These are phyloP conservation scores for Bertia moriformis DNA, from an alignment of 2,329 filamentous ascomycete species.

Conservation along the genomic window DNA sequence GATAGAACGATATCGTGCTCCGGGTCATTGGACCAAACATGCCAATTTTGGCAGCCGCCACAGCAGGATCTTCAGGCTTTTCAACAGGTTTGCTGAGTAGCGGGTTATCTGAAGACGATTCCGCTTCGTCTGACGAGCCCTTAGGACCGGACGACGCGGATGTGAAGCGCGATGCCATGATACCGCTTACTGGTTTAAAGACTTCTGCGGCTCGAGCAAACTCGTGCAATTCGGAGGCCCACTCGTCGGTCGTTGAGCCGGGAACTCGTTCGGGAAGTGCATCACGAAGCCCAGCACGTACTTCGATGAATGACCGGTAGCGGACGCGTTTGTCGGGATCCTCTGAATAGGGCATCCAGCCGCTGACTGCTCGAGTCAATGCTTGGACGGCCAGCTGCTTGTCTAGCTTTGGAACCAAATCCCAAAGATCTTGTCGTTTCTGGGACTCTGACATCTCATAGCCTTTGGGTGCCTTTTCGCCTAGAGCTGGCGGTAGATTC, in stretches of 20 bases:
- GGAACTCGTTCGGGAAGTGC: slow-evolving; percentile 33
- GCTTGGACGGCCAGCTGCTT: slow-evolving; percentile 25
- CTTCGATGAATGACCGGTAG: slow-evolving; percentile 45
- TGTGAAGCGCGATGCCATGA: slow-evolving; percentile 90
- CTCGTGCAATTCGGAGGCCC: slow-evolving; percentile 41
- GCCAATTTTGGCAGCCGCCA: slow-evolving; percentile 72
- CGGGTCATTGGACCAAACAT: slow-evolving; percentile 90
- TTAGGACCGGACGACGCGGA: slow-evolving; percentile 39
- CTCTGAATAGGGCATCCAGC: slow-evolving; percentile 55
- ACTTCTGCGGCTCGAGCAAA: slow-evolving; percentile 60
- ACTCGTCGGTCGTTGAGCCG: slow-evolving; percentile 32
- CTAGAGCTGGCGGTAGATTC: slow-evolving; percentile 63
- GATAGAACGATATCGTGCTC: slow-evolving; percentile 56
- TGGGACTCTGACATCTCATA: neutral
- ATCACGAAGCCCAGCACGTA: slow-evolving; percentile 34
- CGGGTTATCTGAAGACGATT: slow-evolving; percentile 11
- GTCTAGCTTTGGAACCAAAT: slow-evolving; percentile 25
- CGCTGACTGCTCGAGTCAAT: slow-evolving; percentile 25
- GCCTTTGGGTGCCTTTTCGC: slow-evolving; percentile 31
- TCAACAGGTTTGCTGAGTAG: slow-evolving; percentile 29
- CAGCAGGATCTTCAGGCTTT: slow-evolving; percentile 62
- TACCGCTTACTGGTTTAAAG: slow-evolving; percentile 80
- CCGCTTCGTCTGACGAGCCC: slow-evolving; percentile 18
- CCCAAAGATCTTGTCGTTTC: slow-evolving; percentile 16
- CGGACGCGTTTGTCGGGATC: slow-evolving; percentile 40